phyloP scores from a whole-genome alignment of 768 basidiomycete genomes.

The Pleurotus djamor region DNA sequence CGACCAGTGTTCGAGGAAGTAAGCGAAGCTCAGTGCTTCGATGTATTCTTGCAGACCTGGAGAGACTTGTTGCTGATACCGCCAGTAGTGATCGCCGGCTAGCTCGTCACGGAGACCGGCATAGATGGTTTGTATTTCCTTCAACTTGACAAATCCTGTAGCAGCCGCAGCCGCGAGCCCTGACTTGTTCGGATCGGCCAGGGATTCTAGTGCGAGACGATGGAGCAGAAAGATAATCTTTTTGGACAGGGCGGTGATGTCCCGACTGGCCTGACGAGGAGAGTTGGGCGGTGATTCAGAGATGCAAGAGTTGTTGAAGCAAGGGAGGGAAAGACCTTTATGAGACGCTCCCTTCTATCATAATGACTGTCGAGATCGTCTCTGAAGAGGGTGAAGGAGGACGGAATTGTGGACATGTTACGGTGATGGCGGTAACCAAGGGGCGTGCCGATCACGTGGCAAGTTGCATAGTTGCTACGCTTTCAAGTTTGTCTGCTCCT shows the following conservation, averaged over 20 bases:
- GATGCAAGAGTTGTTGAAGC: neutral
- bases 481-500: neutral
- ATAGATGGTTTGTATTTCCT: slow-evolving; percentile 66
- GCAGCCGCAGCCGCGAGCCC: slow-evolving; percentile 42
- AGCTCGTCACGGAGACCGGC: slow-evolving; percentile 61
- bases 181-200: slow-evolving; percentile 22
- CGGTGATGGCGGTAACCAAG: neutral
- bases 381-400: slow-evolving; percentile 61
- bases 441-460: too few relatives aligned
- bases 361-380: slow-evolving; percentile 78
- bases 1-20: slow-evolving; percentile 71
- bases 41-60: slow-evolving; percentile 94
- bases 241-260: slow-evolving; percentile 90
- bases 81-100: slow-evolving; percentile 71
- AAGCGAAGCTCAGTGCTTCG: slow-evolving; percentile 86
- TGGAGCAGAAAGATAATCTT: slow-evolving; percentile 93
- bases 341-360: slow-evolving; percentile 86
- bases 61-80: slow-evolving; percentile 70
- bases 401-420: neutral
- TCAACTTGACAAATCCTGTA: slow-evolving; percentile 56
- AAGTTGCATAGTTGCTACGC: too few relatives aligned
- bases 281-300: neutral
- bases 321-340: slow-evolving; percentile 57
- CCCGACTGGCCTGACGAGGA: slow-evolving; percentile 64
- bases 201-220: slow-evolving; percentile 47